Percentiles rank a stretch among this genome's conserved stretches.
Conservation (phyloP, 768 basidiomycete genomes). For the Agaricus subrufescens region DNA sequence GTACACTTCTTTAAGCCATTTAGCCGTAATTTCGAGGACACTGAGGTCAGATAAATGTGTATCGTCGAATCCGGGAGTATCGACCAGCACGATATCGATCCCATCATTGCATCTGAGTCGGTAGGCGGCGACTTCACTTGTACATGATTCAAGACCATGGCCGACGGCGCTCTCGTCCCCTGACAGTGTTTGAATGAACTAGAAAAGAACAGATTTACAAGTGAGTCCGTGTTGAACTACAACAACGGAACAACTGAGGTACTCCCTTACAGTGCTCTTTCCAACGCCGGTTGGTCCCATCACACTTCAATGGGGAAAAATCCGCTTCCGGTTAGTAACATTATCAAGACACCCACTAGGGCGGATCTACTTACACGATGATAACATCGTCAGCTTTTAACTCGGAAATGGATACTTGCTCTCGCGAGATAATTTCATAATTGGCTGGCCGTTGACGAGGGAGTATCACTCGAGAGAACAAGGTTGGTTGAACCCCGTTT, state of each 20-base stretch:
- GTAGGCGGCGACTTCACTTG: background rate
- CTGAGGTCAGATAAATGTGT: slow-evolving; percentile 1
- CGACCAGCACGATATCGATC: slow-evolving; percentile 10
- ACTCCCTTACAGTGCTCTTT: slow-evolving; percentile 8
- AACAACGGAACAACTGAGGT: background rate
- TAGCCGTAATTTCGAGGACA: slow-evolving; percentile 8
- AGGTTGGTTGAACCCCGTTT: too few relatives aligned
- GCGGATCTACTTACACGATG: slow-evolving; percentile 4
- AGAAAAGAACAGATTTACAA: too few relatives aligned
- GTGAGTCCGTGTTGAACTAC: background rate
- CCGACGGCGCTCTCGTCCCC: background rate
- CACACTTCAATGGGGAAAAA: background rate
- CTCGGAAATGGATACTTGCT: background rate
- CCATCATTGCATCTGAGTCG: background rate
- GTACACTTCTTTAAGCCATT: slow-evolving; percentile 10
- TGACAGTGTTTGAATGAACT: background rate
- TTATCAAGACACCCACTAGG: background rate
- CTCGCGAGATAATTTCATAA: background rate
- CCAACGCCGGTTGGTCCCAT: slow-evolving; percentile 11
- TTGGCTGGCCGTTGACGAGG: background rate
- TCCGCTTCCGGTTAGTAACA: background rate
- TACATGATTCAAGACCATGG: slow-evolving; percentile 1
- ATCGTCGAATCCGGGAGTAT: slow-evolving; percentile 13
- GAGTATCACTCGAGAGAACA: background rate
- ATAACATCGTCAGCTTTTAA: slow-evolving; percentile 1